These are phyloP conservation scores for Saccharomycopsis capsularis DNA, from an alignment of 805 yeast species.

Conservation along the genomic window DNA sequence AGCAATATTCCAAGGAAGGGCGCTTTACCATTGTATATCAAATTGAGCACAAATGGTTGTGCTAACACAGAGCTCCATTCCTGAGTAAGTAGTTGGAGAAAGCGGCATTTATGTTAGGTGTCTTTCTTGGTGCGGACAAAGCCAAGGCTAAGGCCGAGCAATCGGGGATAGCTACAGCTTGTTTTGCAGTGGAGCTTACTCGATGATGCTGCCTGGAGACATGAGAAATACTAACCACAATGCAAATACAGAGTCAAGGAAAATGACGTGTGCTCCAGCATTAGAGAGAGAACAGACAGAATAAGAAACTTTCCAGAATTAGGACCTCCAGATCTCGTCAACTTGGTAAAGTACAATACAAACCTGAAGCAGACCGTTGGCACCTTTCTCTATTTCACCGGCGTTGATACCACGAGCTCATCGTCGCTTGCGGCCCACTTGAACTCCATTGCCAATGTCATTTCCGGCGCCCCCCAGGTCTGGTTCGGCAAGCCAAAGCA, in stretches of 20 bases:
- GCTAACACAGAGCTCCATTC: constrained; percentile 54
- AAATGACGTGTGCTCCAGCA: constrained; percentile 48
- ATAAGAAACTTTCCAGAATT: constrained; percentile 53
- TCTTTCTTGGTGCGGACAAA: no score
- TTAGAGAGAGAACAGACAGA: constrained; percentile 58
- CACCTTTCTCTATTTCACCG: constrained; percentile 67
- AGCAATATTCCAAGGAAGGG: no score
- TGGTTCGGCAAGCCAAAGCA: constrained; percentile 76
- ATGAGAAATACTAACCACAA: constrained; percentile 1
- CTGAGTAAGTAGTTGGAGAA: constrained; percentile 38
- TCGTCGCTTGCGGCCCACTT: constrained; percentile 74
- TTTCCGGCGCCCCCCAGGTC: constrained; percentile 51
- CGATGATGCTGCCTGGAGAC: no score
- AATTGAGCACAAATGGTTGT: no score
- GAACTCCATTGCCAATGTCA: constrained; percentile 58
- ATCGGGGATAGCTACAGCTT: no score
- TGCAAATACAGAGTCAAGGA: constrained; percentile 47
- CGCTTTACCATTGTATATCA: no score
- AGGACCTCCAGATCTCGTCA: constrained; percentile 63
- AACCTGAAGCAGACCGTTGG: constrained; percentile 48
- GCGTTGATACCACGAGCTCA: constrained; percentile 67
- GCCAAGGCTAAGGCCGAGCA: no score
- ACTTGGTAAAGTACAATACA: constrained; percentile 36
- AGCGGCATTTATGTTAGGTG: no score
- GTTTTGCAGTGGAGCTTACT: no score